These are phyloP conservation scores for Aspergillus melleus DNA, from an alignment of 2,329 filamentous ascomycete species.

Conservation along the genomic window DNA sequence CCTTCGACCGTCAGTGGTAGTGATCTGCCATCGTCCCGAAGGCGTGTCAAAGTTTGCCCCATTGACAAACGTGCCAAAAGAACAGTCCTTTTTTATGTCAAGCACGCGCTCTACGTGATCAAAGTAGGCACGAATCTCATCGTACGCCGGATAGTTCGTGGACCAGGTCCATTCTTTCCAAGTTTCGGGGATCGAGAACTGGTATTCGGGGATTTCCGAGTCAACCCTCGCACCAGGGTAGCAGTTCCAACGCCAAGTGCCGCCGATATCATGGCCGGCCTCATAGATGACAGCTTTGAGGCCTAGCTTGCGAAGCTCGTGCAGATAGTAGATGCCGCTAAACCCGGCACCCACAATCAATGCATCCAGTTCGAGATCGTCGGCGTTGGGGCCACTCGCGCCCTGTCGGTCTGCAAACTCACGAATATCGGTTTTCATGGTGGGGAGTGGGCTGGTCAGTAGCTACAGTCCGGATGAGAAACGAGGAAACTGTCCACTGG, in stretches of 20 bases:
- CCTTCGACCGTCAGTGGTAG: constrained; percentile 41
- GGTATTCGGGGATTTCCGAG: constrained; percentile 55
- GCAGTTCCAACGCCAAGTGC: constrained; percentile 59
- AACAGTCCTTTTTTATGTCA: constrained; percentile 45
- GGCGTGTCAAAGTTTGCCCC: constrained; percentile 43
- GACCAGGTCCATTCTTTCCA: constrained; percentile 50
- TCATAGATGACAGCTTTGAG: constrained; percentile 54
- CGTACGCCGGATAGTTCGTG: constrained; percentile 26
- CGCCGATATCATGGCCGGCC: constrained; percentile 53
- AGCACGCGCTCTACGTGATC: constrained; percentile 47
- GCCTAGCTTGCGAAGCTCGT: constrained; percentile 53
- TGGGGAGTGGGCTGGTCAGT: background rate
- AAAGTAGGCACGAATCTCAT: constrained; percentile 50
- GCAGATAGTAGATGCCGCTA: constrained; percentile 52
- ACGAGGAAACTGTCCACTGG: background rate
- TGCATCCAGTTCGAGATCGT: constrained; percentile 24
- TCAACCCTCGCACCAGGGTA: constrained; percentile 59
- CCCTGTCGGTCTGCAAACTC: constrained; percentile 20
- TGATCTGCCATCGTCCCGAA: constrained; percentile 45
- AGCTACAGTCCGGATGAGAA: background rate
- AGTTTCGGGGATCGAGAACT: constrained; percentile 53
- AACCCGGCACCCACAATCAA: constrained; percentile 25
- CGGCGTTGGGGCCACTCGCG: constrained; percentile 28
- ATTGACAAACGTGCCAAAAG: constrained; percentile 47
- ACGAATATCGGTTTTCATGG: constrained; percentile 2